phyloP scores from a whole-genome alignment of 805 yeast genomes.

The Candida morakotiae region DNA sequence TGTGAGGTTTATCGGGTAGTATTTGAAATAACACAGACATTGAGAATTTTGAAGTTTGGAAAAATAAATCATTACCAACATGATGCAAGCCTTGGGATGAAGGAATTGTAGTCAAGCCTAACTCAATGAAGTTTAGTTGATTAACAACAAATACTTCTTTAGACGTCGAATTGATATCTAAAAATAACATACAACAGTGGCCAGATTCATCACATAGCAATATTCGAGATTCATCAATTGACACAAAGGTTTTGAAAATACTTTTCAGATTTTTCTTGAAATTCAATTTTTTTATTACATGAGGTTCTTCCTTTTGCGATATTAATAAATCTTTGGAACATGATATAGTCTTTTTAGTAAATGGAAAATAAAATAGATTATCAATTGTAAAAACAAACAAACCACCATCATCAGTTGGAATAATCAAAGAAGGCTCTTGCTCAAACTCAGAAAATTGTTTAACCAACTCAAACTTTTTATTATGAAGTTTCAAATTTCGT shows the following conservation, averaged over 20 bases:
- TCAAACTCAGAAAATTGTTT: conserved; percentile 8
- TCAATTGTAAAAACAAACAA: conserved; percentile 1
- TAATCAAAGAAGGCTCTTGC: conserved; percentile 4
- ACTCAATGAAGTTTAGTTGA: conserved; percentile 3
- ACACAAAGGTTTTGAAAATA: background rate
- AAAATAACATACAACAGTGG: conserved; percentile 3
- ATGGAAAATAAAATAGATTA: conserved; percentile 6
- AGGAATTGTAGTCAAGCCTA: conserved; percentile 6
- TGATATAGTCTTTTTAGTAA: background rate
- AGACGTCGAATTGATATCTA: conserved; percentile 1
- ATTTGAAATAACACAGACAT: conserved; percentile 6
- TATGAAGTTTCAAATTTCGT: conserved; percentile 1
- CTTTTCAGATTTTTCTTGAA: no score
- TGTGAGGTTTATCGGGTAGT: conserved; percentile 2
- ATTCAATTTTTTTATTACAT: conserved; percentile 1
- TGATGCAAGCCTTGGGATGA: conserved; percentile 6
- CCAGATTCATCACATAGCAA: conserved; percentile 5
- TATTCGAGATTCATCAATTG: conserved; percentile 3
- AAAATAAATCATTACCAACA: conserved; percentile 4
- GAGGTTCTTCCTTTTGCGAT: conserved; percentile 1
- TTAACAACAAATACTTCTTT: background rate
- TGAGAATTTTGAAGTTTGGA: conserved; percentile 6
- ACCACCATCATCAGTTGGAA: conserved; percentile 6
- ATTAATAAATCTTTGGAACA: background rate
- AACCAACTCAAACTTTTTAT: background rate